Conservation (phyloP, 441 rosid species). For the Capsella rubella region DNA sequence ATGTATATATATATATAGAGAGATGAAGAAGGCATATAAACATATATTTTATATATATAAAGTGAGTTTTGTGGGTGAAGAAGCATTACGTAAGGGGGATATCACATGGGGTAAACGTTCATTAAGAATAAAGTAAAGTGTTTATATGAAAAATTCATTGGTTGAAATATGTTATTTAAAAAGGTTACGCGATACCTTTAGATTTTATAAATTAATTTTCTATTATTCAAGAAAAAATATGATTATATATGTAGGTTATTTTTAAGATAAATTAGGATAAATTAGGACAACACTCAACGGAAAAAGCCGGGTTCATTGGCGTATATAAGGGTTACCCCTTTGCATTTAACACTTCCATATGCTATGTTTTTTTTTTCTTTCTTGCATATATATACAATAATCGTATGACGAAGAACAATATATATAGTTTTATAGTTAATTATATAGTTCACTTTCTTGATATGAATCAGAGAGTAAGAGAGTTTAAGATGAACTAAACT, state of each 20-base stretch:
- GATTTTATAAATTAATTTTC: constrained; percentile 2
- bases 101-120: constrained; percentile 86
- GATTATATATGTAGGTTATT: background rate
- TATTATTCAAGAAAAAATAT: constrained; percentile 11
- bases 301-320: constrained; percentile 78
- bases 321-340: constrained; percentile 51
- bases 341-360: constrained; percentile 46
- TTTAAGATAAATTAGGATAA: background rate
- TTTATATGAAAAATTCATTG: background rate
- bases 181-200: constrained; percentile 24
- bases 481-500: no score
- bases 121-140: constrained; percentile 49
- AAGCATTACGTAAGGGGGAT: constrained; percentile 64
- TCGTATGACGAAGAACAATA: no score
- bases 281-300: constrained; percentile 43
- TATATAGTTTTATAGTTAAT: background rate
- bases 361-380: constrained; percentile 20
- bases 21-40: constrained; percentile 21
- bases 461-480: background rate
- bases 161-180: constrained; percentile 6
- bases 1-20: constrained; percentile 42
- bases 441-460: background rate
- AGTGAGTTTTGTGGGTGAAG: constrained; percentile 48
- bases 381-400: background rate
- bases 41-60: constrained; percentile 26